Base-by-base conservation (phyloP, 1,284 basidiomycete genomes). In the Austropuccinia psidii region DNA sequence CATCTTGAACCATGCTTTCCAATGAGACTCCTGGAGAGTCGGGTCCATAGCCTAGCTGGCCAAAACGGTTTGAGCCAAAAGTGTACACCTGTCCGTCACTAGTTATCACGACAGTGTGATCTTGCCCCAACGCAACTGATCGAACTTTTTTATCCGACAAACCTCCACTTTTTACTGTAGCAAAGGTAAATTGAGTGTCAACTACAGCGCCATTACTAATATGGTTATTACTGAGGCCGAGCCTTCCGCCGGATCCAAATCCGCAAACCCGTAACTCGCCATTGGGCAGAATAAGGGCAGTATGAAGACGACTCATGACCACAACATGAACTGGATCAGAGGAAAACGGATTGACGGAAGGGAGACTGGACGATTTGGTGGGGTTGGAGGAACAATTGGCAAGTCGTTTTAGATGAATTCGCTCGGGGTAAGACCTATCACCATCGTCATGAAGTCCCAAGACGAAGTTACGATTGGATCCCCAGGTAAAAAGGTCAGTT, bases 31-130 rank as follows among this genome's bases (percentile, higher is more conserved):
- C 80, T 0, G 81, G 77, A 0, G 80, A 79, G 75, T 98, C 94
- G 15, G 97, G 84, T 4, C 86, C 82, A 78, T 97, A 98, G 7
- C 96, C 96, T 0, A 98, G 84, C 80, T 95, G 91, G 0, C 86
- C 84, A 79, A 92, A 94, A 9, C 90, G 85, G 77, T 95, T 96
- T 52, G 91, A 81, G 4, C 95, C 96, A 89, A 93, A 98, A 5
- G 89, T 92, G 58, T 89, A 86, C 8, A 98, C 86, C 77, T 92
- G 90, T 4, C 95, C 94, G 0, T 85, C 80, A 9, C 84, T 85
- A 0, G 92, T 93, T 45, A 98, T 83, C 0, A 88, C 89, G 24
- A 98, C 85, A 0, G 94, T 95, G 80, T 98, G 96, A 78, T 98
- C 95, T 79, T 93, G 93, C 1, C 90, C 95, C 1, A 94, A 84